phyloP scores from a whole-genome alignment of 768 basidiomycete genomes.

The Mycena alexandri region DNA sequence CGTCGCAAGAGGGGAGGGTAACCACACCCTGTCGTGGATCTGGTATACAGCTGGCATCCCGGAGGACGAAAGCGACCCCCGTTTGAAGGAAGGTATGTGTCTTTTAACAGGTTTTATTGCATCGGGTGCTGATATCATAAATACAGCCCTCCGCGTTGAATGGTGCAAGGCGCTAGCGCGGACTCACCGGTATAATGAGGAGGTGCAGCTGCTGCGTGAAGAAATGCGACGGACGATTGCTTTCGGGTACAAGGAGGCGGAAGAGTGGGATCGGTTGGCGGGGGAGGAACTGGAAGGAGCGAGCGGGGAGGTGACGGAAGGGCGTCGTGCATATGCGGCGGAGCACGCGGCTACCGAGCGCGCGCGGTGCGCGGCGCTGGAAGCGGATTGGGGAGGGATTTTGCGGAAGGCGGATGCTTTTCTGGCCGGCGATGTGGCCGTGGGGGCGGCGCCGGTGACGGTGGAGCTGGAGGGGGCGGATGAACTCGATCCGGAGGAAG shows the following conservation, averaged over 20 bases:
- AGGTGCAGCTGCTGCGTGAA: conserved; percentile 29
- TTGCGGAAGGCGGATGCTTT: not conserved
- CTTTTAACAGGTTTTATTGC: too few relatives aligned
- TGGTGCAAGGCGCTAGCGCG: conserved; percentile 24
- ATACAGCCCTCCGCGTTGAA: conserved; percentile 1
- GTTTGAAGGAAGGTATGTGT: conserved; percentile 3
- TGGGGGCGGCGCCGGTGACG: not conserved
- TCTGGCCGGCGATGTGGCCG: not conserved
- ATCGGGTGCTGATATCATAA: too few relatives aligned
- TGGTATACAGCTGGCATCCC: not conserved
- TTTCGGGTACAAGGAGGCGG: not conserved
- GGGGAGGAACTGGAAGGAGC: not conserved
- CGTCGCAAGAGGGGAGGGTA: not conserved
- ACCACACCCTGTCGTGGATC: not conserved
- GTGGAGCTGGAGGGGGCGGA: conserved; percentile 1
- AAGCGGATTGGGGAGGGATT: not conserved
- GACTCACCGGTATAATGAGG: conserved; percentile 30
- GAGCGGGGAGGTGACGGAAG: not conserved
- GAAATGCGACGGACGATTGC: conserved; percentile 31
- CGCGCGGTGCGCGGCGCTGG: not conserved
- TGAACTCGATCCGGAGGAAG: conserved; percentile 18
- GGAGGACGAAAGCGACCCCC: not conserved
- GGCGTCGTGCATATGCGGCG: not conserved
- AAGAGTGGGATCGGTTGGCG: not conserved
- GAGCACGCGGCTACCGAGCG: not conserved